phyloP scores from a whole-genome alignment of 106 monocot species.

The Dioscorea alata region DNA sequence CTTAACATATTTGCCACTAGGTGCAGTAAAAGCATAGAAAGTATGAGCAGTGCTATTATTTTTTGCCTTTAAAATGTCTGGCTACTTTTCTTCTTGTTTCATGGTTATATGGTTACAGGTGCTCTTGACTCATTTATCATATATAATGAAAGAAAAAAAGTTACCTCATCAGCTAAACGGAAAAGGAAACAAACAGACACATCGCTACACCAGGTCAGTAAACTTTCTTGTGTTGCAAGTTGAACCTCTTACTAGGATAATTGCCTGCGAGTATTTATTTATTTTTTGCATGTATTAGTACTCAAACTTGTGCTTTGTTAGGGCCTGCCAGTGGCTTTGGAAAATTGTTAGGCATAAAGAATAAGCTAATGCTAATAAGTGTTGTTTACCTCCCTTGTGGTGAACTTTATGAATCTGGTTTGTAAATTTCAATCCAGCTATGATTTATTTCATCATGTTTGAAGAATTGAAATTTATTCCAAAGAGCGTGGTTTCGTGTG shows the following conservation, averaged over 20 bases:
- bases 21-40: slow-evolving; percentile 53
- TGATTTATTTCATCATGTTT: no score
- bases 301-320: no score
- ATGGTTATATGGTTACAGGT: slow-evolving; percentile 31
- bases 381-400: no score
- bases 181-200: slow-evolving; percentile 62
- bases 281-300: no score
- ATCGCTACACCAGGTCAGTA: slow-evolving; percentile 77
- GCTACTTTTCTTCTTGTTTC: neutral
- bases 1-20: slow-evolving; percentile 47
- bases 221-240: neutral
- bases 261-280: no score
- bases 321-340: no score
- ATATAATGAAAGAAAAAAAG: slow-evolving; percentile 89
- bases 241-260: neutral
- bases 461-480: no score
- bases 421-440: no score
- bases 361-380: no score
- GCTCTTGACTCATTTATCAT: slow-evolving; percentile 77
- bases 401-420: no score
- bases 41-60: slow-evolving; percentile 27
- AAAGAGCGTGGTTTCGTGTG: no score
- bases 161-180: slow-evolving; percentile 96
- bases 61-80: neutral
- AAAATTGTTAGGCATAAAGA: no score